Conservation (phyloP, 2,329 filamentous ascomycete genomes). For the Penicillium griseofulvum region DNA sequence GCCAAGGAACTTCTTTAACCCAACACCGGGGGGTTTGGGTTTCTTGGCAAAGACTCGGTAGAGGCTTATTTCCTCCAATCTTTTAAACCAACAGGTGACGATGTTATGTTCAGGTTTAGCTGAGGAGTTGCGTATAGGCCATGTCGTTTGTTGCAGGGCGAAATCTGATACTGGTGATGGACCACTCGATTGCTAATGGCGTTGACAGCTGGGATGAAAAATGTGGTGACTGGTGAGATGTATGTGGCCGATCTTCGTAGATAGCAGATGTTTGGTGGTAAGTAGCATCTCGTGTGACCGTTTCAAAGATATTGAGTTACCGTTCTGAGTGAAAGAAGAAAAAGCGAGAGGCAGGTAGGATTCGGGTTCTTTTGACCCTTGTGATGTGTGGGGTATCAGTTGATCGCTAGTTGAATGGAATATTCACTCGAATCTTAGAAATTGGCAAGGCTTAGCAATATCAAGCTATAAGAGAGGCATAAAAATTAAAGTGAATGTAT, state of each 20-base stretch:
- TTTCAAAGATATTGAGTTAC: neutral
- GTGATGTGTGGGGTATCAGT: neutral
- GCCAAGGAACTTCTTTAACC: neutral
- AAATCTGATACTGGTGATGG: neutral
- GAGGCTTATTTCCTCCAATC: neutral
- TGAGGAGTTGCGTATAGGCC: neutral
- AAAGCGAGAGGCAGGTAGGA: neutral
- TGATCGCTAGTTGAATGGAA: too few relatives aligned
- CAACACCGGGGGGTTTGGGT: neutral
- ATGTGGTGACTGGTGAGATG: neutral
- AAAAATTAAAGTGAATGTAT: too few relatives aligned
- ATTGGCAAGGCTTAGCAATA: neutral
- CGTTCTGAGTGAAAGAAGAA: neutral
- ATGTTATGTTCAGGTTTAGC: too few relatives aligned
- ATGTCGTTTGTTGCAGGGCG: neutral
- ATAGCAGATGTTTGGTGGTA: neutral
- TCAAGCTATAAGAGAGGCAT: neutral
- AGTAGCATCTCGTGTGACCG: neutral
- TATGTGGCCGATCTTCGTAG: neutral
- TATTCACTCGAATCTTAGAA: neutral
- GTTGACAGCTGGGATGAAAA: neutral
- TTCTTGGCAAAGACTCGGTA: neutral
- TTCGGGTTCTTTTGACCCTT: neutral
- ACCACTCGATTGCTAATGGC: neutral
- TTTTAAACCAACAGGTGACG: neutral